A percentile compares a stretch with the other conserved stretches of the same genome.
Conservation (phyloP, 768 basidiomycete genomes). For the Steccherinum ochraceum region DNA sequence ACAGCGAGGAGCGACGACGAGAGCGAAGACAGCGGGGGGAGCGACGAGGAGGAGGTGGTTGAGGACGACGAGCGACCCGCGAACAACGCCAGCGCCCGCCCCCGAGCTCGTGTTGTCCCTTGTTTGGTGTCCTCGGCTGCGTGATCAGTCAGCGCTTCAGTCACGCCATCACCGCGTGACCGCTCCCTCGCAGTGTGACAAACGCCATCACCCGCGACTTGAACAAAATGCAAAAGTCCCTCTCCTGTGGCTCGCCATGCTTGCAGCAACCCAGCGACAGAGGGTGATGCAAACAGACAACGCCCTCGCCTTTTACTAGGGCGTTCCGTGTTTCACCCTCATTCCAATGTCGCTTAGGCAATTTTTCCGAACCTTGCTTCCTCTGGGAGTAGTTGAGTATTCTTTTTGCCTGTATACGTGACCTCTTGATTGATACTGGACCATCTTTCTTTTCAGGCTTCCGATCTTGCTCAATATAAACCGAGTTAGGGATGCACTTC, state of each 20-base stretch:
- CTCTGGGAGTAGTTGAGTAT: constrained; percentile 9
- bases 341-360: constrained; percentile 38
- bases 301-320: constrained; percentile 62
- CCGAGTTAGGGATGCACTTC: no score
- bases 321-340: constrained; percentile 48
- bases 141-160: neutral
- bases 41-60: constrained; percentile 3
- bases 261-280: constrained; percentile 25
- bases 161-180: no score
- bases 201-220: constrained; percentile 3
- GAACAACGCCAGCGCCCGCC: constrained; percentile 5
- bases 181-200: neutral
- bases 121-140: constrained; percentile 18
- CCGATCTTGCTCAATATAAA: no score
- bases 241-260: neutral
- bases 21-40: neutral
- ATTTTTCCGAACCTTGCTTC: constrained; percentile 46
- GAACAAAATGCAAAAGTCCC: constrained; percentile 10
- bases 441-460: no score
- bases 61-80: neutral
- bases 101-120: constrained; percentile 1
- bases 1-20: neutral
- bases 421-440: no score
- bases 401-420: no score
- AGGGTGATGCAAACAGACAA: constrained; percentile 45